Percentiles rank a stretch among this genome's conserved stretches.
Conservation (phyloP, 2,329 filamentous ascomycete species). For the Teratosphaeria gauchensis region DNA sequence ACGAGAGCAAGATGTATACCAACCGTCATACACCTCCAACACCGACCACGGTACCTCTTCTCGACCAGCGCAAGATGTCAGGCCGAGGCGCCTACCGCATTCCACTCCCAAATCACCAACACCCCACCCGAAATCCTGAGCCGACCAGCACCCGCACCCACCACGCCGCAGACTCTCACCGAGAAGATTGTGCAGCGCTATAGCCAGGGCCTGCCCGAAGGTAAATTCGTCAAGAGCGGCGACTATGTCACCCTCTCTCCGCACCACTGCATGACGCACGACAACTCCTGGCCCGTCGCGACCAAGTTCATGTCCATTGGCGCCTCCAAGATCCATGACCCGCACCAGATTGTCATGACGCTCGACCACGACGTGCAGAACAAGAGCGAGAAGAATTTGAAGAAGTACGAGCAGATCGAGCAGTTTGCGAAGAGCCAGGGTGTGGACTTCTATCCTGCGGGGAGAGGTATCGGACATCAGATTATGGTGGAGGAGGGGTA, state of each 20-base stretch:
- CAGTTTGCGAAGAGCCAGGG: slow-evolving; percentile 71
- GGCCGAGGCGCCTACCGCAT: slow-evolving; percentile 41
- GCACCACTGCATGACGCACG: slow-evolving; percentile 73
- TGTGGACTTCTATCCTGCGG: slow-evolving; percentile 67
- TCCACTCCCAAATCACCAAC: slow-evolving; percentile 55
- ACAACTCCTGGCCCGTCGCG: slow-evolving; percentile 69
- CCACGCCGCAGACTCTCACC: slow-evolving; percentile 65
- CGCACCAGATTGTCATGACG: slow-evolving; percentile 68
- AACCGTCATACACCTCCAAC: slow-evolving; percentile 9
- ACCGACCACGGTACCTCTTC: slow-evolving; percentile 19
- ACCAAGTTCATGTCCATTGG: slow-evolving; percentile 77
- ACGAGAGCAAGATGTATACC: slow-evolving; percentile 4
- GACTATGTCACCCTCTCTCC: slow-evolving; percentile 75
- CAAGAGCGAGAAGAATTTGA: slow-evolving; percentile 64
- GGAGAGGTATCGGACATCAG: slow-evolving; percentile 79
- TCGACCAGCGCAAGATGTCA: slow-evolving; percentile 13
- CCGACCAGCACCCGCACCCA: slow-evolving; percentile 39
- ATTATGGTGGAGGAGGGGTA: slow-evolving; percentile 80
- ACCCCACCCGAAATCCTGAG: slow-evolving; percentile 64
- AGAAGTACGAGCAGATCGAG: slow-evolving; percentile 75
- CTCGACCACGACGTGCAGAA: slow-evolving; percentile 88
- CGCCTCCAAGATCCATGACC: slow-evolving; percentile 61
- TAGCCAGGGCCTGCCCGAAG: slow-evolving; percentile 62
- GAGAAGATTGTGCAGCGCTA: slow-evolving; percentile 88
- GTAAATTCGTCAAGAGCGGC: slow-evolving; percentile 66